Base-by-base conservation (phyloP, 129 eudicot genomes). In the Artemisia tridentata region DNA sequence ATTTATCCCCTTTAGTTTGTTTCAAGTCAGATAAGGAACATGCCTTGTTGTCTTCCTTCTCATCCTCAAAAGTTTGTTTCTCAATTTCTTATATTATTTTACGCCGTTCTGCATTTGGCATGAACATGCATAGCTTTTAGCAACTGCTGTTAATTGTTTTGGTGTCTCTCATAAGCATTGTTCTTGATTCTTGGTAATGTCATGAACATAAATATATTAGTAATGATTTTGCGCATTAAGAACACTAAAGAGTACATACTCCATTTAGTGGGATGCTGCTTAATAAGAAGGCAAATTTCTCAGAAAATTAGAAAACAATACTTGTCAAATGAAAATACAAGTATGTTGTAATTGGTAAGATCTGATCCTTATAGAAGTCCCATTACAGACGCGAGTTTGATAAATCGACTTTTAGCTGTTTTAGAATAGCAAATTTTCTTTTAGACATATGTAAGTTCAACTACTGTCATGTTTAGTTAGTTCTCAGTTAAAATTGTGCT, bases 271-370 rank as follows among this genome's bases (percentile, higher is more conserved):
- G 61, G 11, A 2, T 55, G 27, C 27, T 55, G 61, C 3, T 9
- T 11, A 55, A 13, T 12, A n/a, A 59, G 34, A 59, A 59, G 38
- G 29, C 65, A 59, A 13, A 59, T 13, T 19, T 21, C 65, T 3
- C 43, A 59, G 65, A 20, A 25, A 13, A 59, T 20, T 13, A 18
- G 65, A 20, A 59, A 8, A 23, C 3, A 16, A 5, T 13, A 25
- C 64, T 7, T 59, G 63, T 58, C 17, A 58, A 20, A 58, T 58
- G 65, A 25, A 59, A 59, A 13, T 59, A 25, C 29, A 59, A 25
- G 1, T 11, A 20, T 59, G 11, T 59, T 59, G 17, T 11, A 59
- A 59, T 23, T 23, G 43, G 43, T 25, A 23, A 13, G 15, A 3
- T 59, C 13, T 1, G 43, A 59, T 25, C 65, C 12, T 25, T 59